Conservation (phyloP, 805 yeast species). For the Ogataea minuta region DNA sequence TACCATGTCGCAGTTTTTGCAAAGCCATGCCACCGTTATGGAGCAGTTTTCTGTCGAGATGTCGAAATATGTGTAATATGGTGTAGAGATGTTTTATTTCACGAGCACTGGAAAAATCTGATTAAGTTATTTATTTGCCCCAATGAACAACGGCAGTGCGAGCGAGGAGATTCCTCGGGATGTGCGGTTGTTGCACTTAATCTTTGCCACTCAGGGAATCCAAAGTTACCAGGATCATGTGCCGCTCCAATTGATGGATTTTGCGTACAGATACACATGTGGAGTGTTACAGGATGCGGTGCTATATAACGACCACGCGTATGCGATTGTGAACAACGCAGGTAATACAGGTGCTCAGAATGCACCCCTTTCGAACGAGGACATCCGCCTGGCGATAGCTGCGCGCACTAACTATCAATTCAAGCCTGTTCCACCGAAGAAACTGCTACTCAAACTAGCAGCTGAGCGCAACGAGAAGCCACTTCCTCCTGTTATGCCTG, state of each 20-base stretch:
- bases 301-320: constrained; percentile 81
- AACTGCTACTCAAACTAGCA: constrained; percentile 84
- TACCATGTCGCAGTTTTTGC: constrained; percentile 13
- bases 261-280: constrained; percentile 86
- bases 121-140: not conserved
- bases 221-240: constrained; percentile 93
- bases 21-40: constrained; percentile 9
- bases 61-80: constrained; percentile 1
- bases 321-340: constrained; percentile 38
- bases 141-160: constrained; percentile 4
- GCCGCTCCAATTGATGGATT: constrained; percentile 94
- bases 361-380: constrained; percentile 75
- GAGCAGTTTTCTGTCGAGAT: constrained; percentile 5
- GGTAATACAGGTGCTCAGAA: constrained; percentile 36
- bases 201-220: constrained; percentile 91
- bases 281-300: constrained; percentile 88
- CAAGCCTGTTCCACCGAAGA: constrained; percentile 94
- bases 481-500: constrained; percentile 86
- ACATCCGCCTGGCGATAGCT: constrained; percentile 86
- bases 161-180: constrained; percentile 68
- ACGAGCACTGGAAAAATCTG: not conserved
- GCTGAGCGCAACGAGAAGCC: constrained; percentile 87
- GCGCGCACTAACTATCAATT: constrained; percentile 95
- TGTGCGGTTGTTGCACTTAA: constrained; percentile 83
- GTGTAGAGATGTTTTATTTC: constrained; percentile 6